phyloP scores from a whole-genome alignment of 176 grass and related monocot genomes.

The Pontederia crassipes region DNA sequence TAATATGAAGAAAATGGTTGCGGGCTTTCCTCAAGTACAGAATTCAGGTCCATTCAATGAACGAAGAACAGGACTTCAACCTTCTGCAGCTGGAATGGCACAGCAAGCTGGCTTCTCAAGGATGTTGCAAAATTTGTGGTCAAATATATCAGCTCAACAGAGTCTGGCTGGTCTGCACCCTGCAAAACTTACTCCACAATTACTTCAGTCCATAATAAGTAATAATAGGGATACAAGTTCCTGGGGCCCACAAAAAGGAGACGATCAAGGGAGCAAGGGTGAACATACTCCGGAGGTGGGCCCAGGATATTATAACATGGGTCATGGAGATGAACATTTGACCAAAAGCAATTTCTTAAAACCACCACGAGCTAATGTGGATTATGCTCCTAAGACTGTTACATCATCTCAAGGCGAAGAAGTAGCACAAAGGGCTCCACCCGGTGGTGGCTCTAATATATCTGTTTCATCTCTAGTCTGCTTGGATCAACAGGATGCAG shows the following conservation, averaged over 20 bases:
- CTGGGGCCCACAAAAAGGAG: conserved; percentile 3
- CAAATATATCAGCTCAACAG: conserved; percentile 24
- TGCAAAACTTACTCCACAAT: conserved; percentile 11
- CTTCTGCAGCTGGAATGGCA: conserved; percentile 11
- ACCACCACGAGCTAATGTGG: conserved; percentile 14
- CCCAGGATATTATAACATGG: conserved; percentile 7
- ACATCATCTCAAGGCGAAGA: conserved; percentile 33
- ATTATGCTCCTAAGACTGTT: conserved; percentile 29
- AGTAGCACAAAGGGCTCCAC: conserved; percentile 33
- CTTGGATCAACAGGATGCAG: conserved; percentile 41
- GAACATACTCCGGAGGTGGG: conserved; percentile 15
- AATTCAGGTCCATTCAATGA: conserved; percentile 10
- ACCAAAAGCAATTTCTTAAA: not conserved
- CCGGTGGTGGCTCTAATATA: conserved; percentile 31
- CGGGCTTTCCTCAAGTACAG: conserved; percentile 7
- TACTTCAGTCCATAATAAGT: conserved; percentile 23
- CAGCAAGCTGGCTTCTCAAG: conserved; percentile 21
- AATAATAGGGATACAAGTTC: conserved; percentile 4
- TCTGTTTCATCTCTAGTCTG: conserved; percentile 42
- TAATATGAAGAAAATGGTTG: conserved; percentile 3
- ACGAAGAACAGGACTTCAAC: conserved; percentile 8
- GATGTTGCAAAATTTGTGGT: conserved; percentile 23
- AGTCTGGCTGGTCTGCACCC: conserved; percentile 8
- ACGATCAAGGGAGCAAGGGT: conserved; percentile 3
- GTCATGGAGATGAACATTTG: conserved; percentile 23